Evolutionary conservation across 345 rosid genomes (phyloP), one percentile per base, ranked within the genome.

Genomic region (Eucalyptus leucophloia): DNA sequence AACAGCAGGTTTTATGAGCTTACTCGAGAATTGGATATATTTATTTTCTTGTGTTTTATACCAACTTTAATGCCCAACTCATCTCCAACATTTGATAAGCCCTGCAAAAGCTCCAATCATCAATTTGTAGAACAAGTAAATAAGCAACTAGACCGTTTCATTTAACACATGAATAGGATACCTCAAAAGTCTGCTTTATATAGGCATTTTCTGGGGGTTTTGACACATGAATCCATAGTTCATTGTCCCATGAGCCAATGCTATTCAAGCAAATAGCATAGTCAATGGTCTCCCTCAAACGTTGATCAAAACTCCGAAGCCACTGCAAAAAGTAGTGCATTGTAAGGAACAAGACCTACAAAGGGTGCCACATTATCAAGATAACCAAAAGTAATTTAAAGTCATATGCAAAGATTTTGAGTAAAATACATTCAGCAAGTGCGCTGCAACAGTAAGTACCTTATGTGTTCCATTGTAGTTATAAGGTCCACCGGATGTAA

Each of bases 201-300:
- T 96, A 95, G 88, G 96, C 97, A 89, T 98, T 98, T 82, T 98
- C 99, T 53, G 99, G 97, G 91, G 99, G 99, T 95, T 98, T 98
- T 28, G 99, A 98, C 89, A 98, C 99, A 30, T 98, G 99, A 89
- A 96, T 87, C 94, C 93, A 93, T 83, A 98, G 92, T 89, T 95
- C 94, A 89, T 92, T 91, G 87, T 96, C 94, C 98, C 96, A 94
- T 87, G 97, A 96, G 80, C 98, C 99, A 93, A 98, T 89, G 90
- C 97, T 97, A 94, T 98, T 98, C 91, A 98, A 95, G 95, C 99
- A 98, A 90, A 98, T 94, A 88, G 99, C 99, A 94, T 97, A 97
- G 91, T 98, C 99, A 89, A 98, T 95, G 92, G 96, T 95, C 95
- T 98, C 99, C 88, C 97, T 98, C 93, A 96, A 90, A 87, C 98